Base-by-base conservation (phyloP, 1,284 basidiomycete species). In the Rhodofomes roseus region DNA sequence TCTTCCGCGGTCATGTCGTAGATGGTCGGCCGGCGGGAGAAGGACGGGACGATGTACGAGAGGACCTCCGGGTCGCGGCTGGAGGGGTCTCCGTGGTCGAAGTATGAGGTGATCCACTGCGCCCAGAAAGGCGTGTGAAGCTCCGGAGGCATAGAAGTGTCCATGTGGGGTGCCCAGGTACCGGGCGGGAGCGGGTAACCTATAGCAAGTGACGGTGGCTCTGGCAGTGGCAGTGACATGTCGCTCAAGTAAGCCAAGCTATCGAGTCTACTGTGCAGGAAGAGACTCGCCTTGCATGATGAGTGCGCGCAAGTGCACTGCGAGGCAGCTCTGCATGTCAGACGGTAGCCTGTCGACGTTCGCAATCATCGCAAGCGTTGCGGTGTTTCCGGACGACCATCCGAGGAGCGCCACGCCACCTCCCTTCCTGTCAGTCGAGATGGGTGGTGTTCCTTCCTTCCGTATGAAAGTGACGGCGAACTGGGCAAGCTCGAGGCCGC, bases 321-420 rank as follows among this genome's bases (percentile, higher is more conserved):
- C 39, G 34, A 58, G 46, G n/a, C 51, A 52, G 16, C 9, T 18
- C 16, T 46, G 50, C 9, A 29, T 8, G 18, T 43, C 57, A 11
- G 34, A n/a, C 20, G 57, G 39, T 25, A 58, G 18, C 23, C 22
- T 54, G 29, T 57, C 52, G 27, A 58, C 11, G 40, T 58, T 54
- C 11, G 60, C 55, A 39, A 55, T 31, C 16, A 36, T 20, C 18
- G 56, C 23, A 12, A 61, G 56, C 4, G 51, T 34, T 22, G 54
- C 27, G 18, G 40, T 22, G 34, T n/a, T 34, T 2, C 56, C 56
- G 18, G 52, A 39, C 6, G 60, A 61, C 60, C 60, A 61, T n/a
- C 60, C 60, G 4, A 61, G 16, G 14, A 61, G 31, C 4, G 44
- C 60, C 22, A 54, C 31, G 5, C 60, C 60, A 4, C 60, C 60